Evolutionary conservation across 306 rosid genomes (phyloP).

Genomic region (Pachyrhizus erosus): DNA sequence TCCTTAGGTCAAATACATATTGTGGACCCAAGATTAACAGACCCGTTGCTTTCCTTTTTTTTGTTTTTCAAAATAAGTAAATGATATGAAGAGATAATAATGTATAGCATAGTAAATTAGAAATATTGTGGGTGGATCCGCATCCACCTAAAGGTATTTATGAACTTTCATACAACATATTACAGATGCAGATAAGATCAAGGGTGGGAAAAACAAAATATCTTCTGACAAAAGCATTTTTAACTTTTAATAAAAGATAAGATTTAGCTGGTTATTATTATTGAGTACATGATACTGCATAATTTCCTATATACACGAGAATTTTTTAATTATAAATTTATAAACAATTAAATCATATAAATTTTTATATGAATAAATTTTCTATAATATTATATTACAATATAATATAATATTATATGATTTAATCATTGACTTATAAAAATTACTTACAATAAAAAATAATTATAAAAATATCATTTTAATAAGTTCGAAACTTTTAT

Average conservation of each 20-base stretch:
- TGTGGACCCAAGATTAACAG: conserved; percentile 48
- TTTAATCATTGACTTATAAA: too few relatives aligned
- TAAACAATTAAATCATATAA: too few relatives aligned
- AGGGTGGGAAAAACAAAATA: conserved; percentile 40
- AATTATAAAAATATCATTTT: too few relatives aligned
- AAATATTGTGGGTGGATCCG: conserved; percentile 53
- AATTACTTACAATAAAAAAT: too few relatives aligned
- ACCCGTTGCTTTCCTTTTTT: conserved; percentile 22
- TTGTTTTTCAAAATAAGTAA: neutral
- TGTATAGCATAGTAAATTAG: conserved; percentile 29
- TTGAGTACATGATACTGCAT: conserved; percentile 25
- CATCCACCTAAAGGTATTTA: conserved; percentile 59
- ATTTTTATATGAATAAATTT: too few relatives aligned
- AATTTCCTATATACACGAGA: conserved; percentile 17
- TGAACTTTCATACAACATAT: conserved; percentile 40
- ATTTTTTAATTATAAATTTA: too few relatives aligned
- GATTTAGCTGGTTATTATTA: conserved; percentile 37
- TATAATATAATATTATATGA: too few relatives aligned
- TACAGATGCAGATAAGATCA: conserved; percentile 44
- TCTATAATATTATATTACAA: too few relatives aligned
- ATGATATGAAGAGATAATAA: conserved; percentile 31
- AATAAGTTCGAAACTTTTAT: too few relatives aligned
- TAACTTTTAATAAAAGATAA: conserved; percentile 19
- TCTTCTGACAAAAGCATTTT: conserved; percentile 43
- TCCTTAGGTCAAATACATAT: conserved; percentile 47